Conservation (phyloP, 2,329 filamentous ascomycete genomes). For the Cladobotryum mycophilum region DNA sequence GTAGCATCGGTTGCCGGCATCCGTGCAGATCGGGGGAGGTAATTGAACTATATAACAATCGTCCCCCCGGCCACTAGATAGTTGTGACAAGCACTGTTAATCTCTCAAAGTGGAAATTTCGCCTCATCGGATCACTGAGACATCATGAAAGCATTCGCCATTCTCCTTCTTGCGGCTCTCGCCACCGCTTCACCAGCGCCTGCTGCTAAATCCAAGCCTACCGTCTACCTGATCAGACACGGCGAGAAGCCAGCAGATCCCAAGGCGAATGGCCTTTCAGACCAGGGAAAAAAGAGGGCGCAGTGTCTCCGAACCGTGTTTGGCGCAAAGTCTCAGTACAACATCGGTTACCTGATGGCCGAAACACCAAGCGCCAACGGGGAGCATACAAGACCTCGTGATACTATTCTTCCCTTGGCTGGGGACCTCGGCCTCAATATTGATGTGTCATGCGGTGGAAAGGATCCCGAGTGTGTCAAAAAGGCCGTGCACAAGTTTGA, state of each 20-base stretch:
- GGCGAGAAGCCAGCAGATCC: conserved; percentile 54
- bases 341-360: conserved; percentile 55
- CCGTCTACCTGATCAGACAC: conserved; percentile 57
- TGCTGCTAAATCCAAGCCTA: conserved; percentile 28
- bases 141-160: conserved; percentile 5
- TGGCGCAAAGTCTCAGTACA: conserved; percentile 42
- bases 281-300: conserved; percentile 47
- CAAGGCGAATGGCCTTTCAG: conserved; percentile 39
- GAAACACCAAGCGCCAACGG: conserved; percentile 46
- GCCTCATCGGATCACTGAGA: too few species aligned
- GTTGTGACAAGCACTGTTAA: too few species aligned
- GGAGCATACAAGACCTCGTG: conserved; percentile 44
- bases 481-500: conserved; percentile 41
- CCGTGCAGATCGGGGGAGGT: too few species aligned
- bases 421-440: conserved; percentile 48
- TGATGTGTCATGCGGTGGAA: conserved; percentile 49
- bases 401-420: conserved; percentile 52
- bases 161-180: conserved; percentile 7
- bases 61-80: too few species aligned
- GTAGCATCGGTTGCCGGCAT: background rate
- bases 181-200: conserved; percentile 11
- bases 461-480: conserved; percentile 49
- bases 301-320: conserved; percentile 55
- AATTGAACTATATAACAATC: too few species aligned
- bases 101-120: too few species aligned